Evolutionary conservation across 129 eudicot species (phyloP).

Genomic region (Saussurea involucrata): DNA sequence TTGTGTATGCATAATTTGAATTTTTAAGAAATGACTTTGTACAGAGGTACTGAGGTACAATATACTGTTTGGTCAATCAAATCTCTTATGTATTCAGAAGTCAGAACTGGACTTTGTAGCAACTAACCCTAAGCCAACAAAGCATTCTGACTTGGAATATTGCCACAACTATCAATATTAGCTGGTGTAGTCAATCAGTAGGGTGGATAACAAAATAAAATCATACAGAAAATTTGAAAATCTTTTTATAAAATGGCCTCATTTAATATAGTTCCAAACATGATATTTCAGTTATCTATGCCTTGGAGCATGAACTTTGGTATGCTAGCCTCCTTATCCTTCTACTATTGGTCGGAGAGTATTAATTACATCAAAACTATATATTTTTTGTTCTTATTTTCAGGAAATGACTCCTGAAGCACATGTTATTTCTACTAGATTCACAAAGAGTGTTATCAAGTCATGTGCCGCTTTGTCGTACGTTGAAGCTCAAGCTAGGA

Average conservation of each 20-base stretch:
- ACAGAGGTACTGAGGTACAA: neutral
- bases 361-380: neutral
- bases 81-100: neutral
- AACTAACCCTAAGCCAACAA: neutral
- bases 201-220: neutral
- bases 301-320: too few species aligned
- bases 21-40: neutral
- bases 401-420: conserved; percentile 98
- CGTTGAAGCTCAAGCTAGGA: conserved; percentile 97
- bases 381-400: neutral
- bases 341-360: neutral
- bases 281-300: neutral
- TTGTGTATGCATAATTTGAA: too few species aligned
- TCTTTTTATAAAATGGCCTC: neutral
- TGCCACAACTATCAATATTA: neutral
- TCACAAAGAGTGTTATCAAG: conserved; percentile 84
- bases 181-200: neutral
- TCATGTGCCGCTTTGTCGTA: conserved; percentile 98
- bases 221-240: neutral
- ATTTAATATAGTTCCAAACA: neutral
- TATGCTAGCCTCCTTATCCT: neutral
- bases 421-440: conserved; percentile 80
- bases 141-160: too few species aligned
- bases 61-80: neutral
- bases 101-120: neutral